Conservation (phyloP, 169 alveolate species). For the Cryptosporidium andersoni region DNA sequence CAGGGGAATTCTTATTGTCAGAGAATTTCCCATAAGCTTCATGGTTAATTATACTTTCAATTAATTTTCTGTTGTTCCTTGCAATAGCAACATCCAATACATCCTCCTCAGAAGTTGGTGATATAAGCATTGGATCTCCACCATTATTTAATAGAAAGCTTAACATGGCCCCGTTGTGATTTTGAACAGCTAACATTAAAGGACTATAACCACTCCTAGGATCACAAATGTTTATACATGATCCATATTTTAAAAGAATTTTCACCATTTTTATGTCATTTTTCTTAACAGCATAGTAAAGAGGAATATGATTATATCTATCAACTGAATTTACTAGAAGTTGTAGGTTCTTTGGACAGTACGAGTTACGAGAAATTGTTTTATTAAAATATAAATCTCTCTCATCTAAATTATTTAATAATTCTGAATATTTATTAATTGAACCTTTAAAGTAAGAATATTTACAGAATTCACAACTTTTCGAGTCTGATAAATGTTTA, state of each 20-base stretch:
- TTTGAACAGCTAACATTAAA: constrained; percentile 45
- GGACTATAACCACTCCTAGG: constrained; percentile 56
- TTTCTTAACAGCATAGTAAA: constrained; percentile 55
- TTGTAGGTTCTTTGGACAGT: neutral
- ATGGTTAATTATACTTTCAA: constrained; percentile 47
- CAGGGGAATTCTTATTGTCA: neutral
- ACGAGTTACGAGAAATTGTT: neutral
- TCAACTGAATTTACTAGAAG: constrained; percentile 51
- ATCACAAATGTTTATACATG: constrained; percentile 62
- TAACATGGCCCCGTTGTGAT: constrained; percentile 69
- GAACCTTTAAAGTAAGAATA: too few species aligned
- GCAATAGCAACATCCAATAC: constrained; percentile 61
- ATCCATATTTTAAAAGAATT: constrained; percentile 25
- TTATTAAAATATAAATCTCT: neutral
- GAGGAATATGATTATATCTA: constrained; percentile 60
- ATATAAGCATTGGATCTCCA: constrained; percentile 60
- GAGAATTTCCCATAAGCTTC: neutral
- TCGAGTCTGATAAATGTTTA: too few species aligned
- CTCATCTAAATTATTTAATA: neutral
- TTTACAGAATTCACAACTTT: too few species aligned
- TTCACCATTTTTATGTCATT: constrained; percentile 63
- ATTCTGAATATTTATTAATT: neutral
- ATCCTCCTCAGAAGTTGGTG: constrained; percentile 54
- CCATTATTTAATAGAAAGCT: constrained; percentile 52
- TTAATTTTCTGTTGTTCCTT: constrained; percentile 35